A percentile compares a stretch with the other conserved stretches of the same genome.
Evolutionary conservation across 495 filamentous ascomycete species (phyloP).

Genomic region (Chaetomium fimeti): DNA sequence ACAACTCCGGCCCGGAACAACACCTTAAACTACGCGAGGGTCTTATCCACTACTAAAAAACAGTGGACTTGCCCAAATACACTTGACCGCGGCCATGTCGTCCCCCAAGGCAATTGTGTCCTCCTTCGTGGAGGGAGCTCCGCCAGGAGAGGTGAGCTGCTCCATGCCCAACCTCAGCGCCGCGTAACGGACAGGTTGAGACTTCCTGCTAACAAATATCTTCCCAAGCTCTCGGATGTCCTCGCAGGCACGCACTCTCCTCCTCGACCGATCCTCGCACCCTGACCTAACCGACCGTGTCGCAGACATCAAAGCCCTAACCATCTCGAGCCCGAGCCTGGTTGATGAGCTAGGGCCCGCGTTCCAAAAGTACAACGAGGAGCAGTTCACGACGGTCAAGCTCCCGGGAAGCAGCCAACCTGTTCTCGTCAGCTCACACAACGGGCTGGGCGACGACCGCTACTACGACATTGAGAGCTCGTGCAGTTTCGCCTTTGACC

Average conservation of each 20-base stretch:
- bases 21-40: background rate
- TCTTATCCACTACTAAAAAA: background rate
- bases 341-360: constrained; percentile 72
- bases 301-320: constrained; percentile 85
- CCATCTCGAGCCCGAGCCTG: constrained; percentile 64
- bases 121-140: constrained; percentile 90
- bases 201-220: constrained; percentile 21
- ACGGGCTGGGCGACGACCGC: constrained; percentile 68
- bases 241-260: constrained; percentile 62
- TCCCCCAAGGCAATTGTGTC: constrained; percentile 63
- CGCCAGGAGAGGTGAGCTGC: constrained; percentile 86
- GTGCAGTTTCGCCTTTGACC: constrained; percentile 84
- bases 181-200: background rate
- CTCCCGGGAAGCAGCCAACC: constrained; percentile 79
- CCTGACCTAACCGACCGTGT: constrained; percentile 14
- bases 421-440: constrained; percentile 86
- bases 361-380: constrained; percentile 93
- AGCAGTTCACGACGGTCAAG: constrained; percentile 84
- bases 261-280: background rate
- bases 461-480: constrained; percentile 89
- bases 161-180: constrained; percentile 1
- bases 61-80: background rate
- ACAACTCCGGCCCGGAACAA: background rate
- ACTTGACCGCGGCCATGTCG: constrained; percentile 32
- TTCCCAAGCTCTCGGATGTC: constrained; percentile 76